Base-by-base conservation (phyloP, 805 yeast species). In the Alloascoidea hylecoeti region DNA sequence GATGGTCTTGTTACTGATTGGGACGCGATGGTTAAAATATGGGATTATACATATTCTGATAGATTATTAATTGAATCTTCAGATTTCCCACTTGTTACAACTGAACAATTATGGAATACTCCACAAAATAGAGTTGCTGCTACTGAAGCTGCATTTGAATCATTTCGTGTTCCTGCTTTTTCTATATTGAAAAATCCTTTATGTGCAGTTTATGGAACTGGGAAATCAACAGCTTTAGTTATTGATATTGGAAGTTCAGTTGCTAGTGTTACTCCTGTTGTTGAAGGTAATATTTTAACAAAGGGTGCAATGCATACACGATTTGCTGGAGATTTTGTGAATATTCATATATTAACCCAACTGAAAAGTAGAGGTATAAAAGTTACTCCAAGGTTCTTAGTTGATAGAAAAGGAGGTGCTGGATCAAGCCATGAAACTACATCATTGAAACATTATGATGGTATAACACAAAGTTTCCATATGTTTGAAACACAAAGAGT, bases 251-350 rank as follows among this genome's bases (percentile, higher is more conserved):
- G 95, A 2, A 66, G 81, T 5, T 64, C 78, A 3, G 70, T 72
- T 3, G 67, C 78, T 14, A 67, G 77, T 19, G 82, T 84, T 5
- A 79, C 92, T 0, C 94, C 94, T 5, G 70, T 84, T 15, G 58
- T 73, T 43, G 86, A 81, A 48, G 95, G 95, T 30, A 68, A 71
- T 13, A 70, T 84, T 38, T 68, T 79, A 38, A 59, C 66, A 44
- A 79, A 78, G 51, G 80, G 83, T 35, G 66, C 74, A 3, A 61
- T 69, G 42, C 79, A 73, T 53, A 70, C 83, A 13, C 75, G 72
- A 47, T 81, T 69, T 52, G 96, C 88, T 3, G 97, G 96, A 5
- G 89, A 86, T 53, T 88, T 79, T 53, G 55, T 82, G 39, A 81
- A 78, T 53, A 64, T 72, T 38, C 83, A 81, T 56, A 61, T 76